Evolutionary conservation across 1,139 yeast species (phyloP), one percentile per base, ranked within the genome.

Genomic region (Yamadazyma sp.): DNA sequence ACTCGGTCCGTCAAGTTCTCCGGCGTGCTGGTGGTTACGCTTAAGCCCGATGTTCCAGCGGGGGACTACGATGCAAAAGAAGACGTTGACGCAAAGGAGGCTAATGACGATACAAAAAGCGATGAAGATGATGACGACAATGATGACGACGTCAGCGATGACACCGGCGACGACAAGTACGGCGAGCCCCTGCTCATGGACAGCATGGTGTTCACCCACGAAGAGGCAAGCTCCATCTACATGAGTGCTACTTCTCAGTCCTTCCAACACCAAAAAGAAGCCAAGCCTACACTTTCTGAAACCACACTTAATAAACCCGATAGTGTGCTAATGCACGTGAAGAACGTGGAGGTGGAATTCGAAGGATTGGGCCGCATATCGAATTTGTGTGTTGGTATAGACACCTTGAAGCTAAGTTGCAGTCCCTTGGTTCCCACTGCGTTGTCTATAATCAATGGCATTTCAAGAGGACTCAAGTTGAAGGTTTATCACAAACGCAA

Each of bases 231-330:
- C 34, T 82, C 94, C 1, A 73, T 88, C 23, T 88, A 86, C 54
- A 80, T 86, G 90, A 86, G 95, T 59, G 95, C 96, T 1, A 67
- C 80, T 2, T 80, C 83, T 0, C 66, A 62, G 42, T 51, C 70
- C 3, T 62, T 67, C 47, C 59, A 40, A 42, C 48, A 49, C n/a
- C 45, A 46, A 25, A 21, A 29, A 2, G 33, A 35, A 3, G 36
- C 22, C 34, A 33, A 36, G 5, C 41, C 39, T 1, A 18, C 20
- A 9, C 30, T 32, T 15, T n/a, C 20, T 15, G 31, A 22, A 12
- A 17, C 21, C 11, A 17, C 17, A 11, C 17, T 38, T 9, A 39
- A 25, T 21, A 31, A 23, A 2, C 26, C 29, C 24, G 50, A 28
- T 31, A 53, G 37, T 38, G 57, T 47, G 1, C 38, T 63, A 4